These are phyloP conservation scores for Penicillium angulare DNA, from an alignment of 495 filamentous ascomycete genomes.

Conservation along the genomic window DNA sequence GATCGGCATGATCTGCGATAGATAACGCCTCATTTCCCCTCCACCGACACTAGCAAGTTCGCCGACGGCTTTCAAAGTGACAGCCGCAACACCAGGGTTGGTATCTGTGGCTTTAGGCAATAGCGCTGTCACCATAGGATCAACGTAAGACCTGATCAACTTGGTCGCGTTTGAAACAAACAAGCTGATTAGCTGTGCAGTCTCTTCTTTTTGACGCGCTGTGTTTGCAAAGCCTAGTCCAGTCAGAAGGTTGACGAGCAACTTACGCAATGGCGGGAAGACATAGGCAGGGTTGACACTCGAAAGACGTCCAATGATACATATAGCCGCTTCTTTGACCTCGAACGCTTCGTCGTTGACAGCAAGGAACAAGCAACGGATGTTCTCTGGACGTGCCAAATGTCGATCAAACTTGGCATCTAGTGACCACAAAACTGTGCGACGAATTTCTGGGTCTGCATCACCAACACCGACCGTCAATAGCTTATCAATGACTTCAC, in stretches of 20 bases:
- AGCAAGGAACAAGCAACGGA: conserved; percentile 89
- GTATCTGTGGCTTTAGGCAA: conserved; percentile 83
- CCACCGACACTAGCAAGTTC: conserved; percentile 92
- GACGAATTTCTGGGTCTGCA: conserved; percentile 81
- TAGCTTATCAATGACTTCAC: conserved; percentile 94
- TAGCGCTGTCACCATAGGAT: conserved; percentile 87
- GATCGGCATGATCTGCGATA: conserved; percentile 87
- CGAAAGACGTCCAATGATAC: conserved; percentile 92
- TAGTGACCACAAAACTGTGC: conserved; percentile 81
- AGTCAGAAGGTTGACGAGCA: conserved; percentile 91
- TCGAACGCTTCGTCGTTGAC: conserved; percentile 93
- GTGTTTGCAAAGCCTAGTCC: conserved; percentile 96
- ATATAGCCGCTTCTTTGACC: conserved; percentile 90
- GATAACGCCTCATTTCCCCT: conserved; percentile 82
- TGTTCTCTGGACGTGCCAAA: conserved; percentile 91
- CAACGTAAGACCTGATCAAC: conserved; percentile 91
- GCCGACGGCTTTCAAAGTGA: conserved; percentile 88
- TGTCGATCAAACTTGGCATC: conserved; percentile 94
- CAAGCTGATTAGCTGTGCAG: conserved; percentile 86
- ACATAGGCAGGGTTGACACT: conserved; percentile 94
- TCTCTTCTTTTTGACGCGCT: conserved; percentile 90
- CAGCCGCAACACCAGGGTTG: conserved; percentile 83
- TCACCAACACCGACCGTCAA: conserved; percentile 93
- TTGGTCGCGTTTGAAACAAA: conserved; percentile 88
- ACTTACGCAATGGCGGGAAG: conserved; percentile 88